Conservation (phyloP, 2,329 filamentous ascomycete species). For the Penicillium sp. region DNA sequence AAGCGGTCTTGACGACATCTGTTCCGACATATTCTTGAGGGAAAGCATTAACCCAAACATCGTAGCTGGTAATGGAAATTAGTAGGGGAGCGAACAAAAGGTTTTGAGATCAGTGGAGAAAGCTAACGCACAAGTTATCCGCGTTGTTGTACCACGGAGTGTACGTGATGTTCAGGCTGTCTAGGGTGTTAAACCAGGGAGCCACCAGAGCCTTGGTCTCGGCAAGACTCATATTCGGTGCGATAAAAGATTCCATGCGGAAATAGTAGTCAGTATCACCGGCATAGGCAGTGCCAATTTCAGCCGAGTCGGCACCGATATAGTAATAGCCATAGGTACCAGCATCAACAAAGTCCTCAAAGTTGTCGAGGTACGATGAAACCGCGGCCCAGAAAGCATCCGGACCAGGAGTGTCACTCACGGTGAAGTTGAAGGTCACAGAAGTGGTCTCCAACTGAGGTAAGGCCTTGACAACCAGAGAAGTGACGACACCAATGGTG, state of each 20-base stretch:
- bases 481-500: constrained; percentile 45
- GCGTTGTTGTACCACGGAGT: constrained; percentile 22
- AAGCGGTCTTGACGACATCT: constrained; percentile 20
- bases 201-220: constrained; percentile 18
- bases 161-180: constrained; percentile 18
- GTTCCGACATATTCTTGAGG: constrained; percentile 20
- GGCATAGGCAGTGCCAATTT: constrained; percentile 15
- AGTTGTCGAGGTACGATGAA: constrained; percentile 18
- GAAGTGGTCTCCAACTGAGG: constrained; percentile 20
- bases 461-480: constrained; percentile 28
- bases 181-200: constrained; percentile 21
- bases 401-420: constrained; percentile 16
- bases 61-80: constrained; percentile 11
- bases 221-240: constrained; percentile 20
- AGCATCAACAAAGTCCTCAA: constrained; percentile 21
- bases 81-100: background rate
- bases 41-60: constrained; percentile 18
- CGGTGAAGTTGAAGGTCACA: constrained; percentile 25
- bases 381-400: constrained; percentile 20
- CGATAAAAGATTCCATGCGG: constrained; percentile 26
- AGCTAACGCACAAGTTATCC: constrained; percentile 21
- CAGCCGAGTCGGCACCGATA: constrained; percentile 13
- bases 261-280: constrained; percentile 25
- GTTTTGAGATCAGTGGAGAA: background rate
- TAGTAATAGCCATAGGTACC: constrained; percentile 26